Evolutionary conservation across 257 asterid species (phyloP).

Genomic region (Forsythia viridissima): DNA sequence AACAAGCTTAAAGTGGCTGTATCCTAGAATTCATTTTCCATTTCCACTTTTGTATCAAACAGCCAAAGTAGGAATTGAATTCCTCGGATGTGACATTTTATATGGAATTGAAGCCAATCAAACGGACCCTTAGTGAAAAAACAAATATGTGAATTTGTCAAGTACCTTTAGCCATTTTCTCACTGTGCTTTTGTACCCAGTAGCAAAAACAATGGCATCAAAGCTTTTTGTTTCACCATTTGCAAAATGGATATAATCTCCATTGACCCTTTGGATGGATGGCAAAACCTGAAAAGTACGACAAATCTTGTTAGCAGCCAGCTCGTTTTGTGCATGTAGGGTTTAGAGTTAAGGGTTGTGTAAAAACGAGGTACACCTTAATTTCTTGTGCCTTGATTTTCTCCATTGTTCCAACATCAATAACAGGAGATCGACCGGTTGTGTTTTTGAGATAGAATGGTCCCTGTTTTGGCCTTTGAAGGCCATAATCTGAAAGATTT

Average conservation of each 20-base stretch:
- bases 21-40: too few species aligned
- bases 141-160: too few species aligned
- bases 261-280: constrained; percentile 26
- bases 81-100: too few species aligned
- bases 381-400: constrained; percentile 42
- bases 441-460: constrained; percentile 40
- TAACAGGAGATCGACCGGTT: constrained; percentile 51
- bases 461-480: constrained; percentile 46
- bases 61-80: too few species aligned
- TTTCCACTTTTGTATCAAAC: too few species aligned
- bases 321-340: neutral
- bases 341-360: neutral
- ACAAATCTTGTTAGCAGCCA: neutral
- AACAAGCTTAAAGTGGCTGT: too few species aligned
- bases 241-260: constrained; percentile 25
- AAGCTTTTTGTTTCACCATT: constrained; percentile 25
- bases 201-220: constrained; percentile 56
- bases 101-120: too few species aligned
- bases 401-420: constrained; percentile 55
- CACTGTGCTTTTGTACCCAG: constrained; percentile 57
- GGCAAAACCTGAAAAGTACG: constrained; percentile 47
- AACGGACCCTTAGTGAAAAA: too few species aligned
- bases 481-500: constrained; percentile 39
- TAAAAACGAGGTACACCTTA: constrained; percentile 23
- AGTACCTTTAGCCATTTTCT: constrained; percentile 49